Evolutionary conservation across 225 moss, liverwort and hornwort genomes (phyloP), one percentile per base, ranked within the genome.

Genomic region (Ulota crispa): DNA sequence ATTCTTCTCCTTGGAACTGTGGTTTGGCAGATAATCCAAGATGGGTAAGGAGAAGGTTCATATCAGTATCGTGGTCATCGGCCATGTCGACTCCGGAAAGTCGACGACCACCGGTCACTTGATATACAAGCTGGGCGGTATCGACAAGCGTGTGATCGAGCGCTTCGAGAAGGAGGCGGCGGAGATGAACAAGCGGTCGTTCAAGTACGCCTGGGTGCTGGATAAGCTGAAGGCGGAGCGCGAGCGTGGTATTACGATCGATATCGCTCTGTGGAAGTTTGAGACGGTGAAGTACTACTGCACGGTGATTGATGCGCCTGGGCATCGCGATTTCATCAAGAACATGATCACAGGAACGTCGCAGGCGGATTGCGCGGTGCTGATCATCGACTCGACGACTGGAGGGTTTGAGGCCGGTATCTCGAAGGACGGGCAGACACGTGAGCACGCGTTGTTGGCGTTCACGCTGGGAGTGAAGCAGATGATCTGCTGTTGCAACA

Each of bases 401-500:
- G 89, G 92, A 82, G 92, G 92, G 20, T 92, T 92, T 47, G 89
- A 92, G 84, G 89, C 92, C 8, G 89, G 92, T 21, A 92, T 92
- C 67, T 92, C 89, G 9, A 92, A 92, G 86, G 92, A 92, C 8
- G 92, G 92, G 9, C 92, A 92, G 83, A 92, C 93, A 2, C 89
- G 93, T 4, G 95, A 95, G 92, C 95, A 95, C 78, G 95, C 95
- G 16, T n/a, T 95, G 82, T 71, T 95, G 75, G 95, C 93, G 3
- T 95, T 93, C 71, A 95, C 95, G 0, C 64, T 95, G 4, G 95
- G 95, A 50, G 93, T 95, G 86, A 90, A 28, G 88, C 95, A 95
- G 89, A 95, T 95, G 95, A 95, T 93, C 36, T 95, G 86, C 39
- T 90, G 90, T 84, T 90, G 88, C 77, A 90, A 90, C 86, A 90